These are phyloP conservation scores for Leishmania braziliensis DNA, from an alignment of 208 protist genomes.

Conservation along the genomic window DNA sequence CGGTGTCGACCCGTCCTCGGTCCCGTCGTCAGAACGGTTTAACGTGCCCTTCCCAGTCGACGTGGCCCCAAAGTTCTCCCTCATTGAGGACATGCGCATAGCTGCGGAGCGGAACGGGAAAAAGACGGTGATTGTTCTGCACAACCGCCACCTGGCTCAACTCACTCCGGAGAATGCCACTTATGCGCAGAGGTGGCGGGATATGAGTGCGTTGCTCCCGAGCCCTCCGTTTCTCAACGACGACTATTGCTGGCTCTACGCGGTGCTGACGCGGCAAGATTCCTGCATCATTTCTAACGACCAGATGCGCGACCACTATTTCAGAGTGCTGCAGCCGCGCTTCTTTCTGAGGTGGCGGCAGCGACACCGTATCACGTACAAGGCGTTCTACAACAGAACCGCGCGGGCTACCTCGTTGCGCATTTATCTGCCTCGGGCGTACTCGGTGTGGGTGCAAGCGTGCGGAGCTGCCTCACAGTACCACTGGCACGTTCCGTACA, in stretches of 20 bases:
- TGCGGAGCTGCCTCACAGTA: constrained; percentile 8
- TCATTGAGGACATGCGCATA: constrained; percentile 74
- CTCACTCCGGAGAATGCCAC: constrained; percentile 36
- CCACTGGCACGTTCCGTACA: constrained; percentile 86
- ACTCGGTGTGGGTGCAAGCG: constrained; percentile 84
- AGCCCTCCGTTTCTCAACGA: constrained; percentile 87
- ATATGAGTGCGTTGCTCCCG: constrained; percentile 39
- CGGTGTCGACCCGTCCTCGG: constrained; percentile 44
- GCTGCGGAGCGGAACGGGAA: constrained; percentile 35
- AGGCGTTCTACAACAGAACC: constrained; percentile 47
- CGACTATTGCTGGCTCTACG: constrained; percentile 88
- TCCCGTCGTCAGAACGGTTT: constrained; percentile 42
- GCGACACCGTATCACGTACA: constrained; percentile 83
- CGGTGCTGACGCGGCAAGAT: constrained; percentile 45
- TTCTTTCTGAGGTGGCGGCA: constrained; percentile 87
- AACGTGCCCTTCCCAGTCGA: constrained; percentile 82
- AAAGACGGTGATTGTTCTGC: constrained; percentile 74
- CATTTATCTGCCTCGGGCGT: constrained; percentile 47
- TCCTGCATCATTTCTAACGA: constrained; percentile 80
- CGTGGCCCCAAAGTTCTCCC: constrained; percentile 79
- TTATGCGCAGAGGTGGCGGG: constrained; percentile 50
- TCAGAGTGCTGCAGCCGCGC: constrained; percentile 69
- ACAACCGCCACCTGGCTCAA: constrained; percentile 54
- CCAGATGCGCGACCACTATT: constrained; percentile 89
- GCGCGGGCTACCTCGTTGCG: constrained; percentile 36